phyloP scores from a whole-genome alignment of 768 basidiomycete species.

The Boletus subparvulus region DNA sequence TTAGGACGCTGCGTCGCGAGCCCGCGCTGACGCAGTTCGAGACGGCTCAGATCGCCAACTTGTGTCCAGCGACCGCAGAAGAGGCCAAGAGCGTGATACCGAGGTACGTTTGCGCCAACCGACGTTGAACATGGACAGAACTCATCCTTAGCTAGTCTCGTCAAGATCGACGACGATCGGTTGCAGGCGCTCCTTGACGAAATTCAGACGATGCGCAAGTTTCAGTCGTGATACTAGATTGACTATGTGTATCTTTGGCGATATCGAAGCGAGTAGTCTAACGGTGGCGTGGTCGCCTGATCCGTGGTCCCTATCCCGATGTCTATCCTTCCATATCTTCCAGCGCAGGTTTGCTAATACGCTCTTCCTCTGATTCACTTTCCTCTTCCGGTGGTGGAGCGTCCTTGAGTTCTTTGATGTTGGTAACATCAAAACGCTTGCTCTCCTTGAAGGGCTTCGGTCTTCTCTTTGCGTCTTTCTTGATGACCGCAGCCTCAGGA shows the following conservation, averaged over 20 bases:
- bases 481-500: conserved; percentile 66
- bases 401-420: conserved; percentile 32
- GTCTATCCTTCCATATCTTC: conserved; percentile 51
- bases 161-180: conserved; percentile 85
- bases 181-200: conserved; percentile 81
- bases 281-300: background rate
- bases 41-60: conserved; percentile 88
- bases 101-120: conserved; percentile 69
- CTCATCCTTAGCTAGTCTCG: conserved; percentile 51
- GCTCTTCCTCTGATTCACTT: conserved; percentile 45
- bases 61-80: conserved; percentile 84
- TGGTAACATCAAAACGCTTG: conserved; percentile 64
- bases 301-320: background rate
- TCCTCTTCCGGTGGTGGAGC: conserved; percentile 34
- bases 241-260: background rate
- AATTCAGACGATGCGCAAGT: conserved; percentile 88
- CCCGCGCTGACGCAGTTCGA: conserved; percentile 84
- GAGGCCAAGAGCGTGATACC: conserved; percentile 92
- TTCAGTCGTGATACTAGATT: conserved; percentile 58
- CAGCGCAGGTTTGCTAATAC: conserved; percentile 41
- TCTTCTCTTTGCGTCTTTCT: conserved; percentile 51
- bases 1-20: conserved; percentile 77
- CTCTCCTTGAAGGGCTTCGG: conserved; percentile 66
- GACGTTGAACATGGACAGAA: too few relatives aligned
- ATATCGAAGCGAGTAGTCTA: conserved; percentile 10